phyloP scores from a whole-genome alignment of 176 grass and related monocot genomes.

The Oryza officinalis region DNA sequence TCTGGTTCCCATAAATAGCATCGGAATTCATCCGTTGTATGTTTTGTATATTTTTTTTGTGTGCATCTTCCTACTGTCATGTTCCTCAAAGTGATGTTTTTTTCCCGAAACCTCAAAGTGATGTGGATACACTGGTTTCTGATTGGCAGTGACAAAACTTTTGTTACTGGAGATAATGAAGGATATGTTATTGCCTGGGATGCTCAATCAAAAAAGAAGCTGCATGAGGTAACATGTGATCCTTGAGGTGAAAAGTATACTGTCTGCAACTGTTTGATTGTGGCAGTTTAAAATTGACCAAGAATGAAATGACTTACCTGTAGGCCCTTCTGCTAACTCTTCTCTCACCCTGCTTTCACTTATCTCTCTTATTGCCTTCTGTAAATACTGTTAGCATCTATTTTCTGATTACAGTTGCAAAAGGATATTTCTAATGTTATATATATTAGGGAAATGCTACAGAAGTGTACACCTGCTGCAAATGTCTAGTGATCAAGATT shows the following conservation, averaged over 20 bases:
- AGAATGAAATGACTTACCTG: neutral
- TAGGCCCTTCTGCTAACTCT: slow-evolving; percentile 6
- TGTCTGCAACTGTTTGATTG: slow-evolving; percentile 6
- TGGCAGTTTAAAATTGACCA: neutral
- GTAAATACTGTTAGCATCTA: neutral
- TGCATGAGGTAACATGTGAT: slow-evolving; percentile 54
- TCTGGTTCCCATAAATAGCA: slow-evolving; percentile 63
- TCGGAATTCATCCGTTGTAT: slow-evolving; percentile 59
- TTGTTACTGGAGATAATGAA: slow-evolving; percentile 75
- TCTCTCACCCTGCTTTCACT: neutral
- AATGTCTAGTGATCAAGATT: neutral
- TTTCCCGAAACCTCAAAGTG: neutral
- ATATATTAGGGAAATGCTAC: neutral
- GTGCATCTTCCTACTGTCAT: slow-evolving; percentile 18
- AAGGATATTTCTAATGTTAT: slow-evolving; percentile 7
- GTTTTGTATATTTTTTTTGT: slow-evolving; percentile 29
- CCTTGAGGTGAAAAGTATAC: slow-evolving; percentile 9
- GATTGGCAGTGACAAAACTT: slow-evolving; percentile 54
- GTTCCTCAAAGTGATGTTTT: slow-evolving; percentile 13
- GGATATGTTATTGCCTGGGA: slow-evolving; percentile 64
- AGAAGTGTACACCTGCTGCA: neutral
- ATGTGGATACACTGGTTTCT: slow-evolving; percentile 18
- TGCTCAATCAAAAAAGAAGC: slow-evolving; percentile 59
- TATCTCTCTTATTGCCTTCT: neutral
- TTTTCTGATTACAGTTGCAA: neutral